Percentiles rank a stretch among this genome's conserved stretches.
These are phyloP conservation scores for Beauveria brongniartii DNA, from an alignment of 2,329 filamentous ascomycete species.

Conservation along the genomic window DNA sequence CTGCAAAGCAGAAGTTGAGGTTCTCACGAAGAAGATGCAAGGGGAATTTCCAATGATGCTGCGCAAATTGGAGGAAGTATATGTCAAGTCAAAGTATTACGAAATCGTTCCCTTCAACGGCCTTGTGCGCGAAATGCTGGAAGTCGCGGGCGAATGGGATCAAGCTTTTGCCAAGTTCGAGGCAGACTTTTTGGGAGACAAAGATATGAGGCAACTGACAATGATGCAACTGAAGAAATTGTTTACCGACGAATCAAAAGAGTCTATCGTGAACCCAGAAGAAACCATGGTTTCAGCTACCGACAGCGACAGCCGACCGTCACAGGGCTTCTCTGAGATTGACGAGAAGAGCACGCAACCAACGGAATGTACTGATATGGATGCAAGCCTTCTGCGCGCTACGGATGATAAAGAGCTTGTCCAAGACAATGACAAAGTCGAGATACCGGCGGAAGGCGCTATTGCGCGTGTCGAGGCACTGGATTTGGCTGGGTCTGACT, in stretches of 20 bases:
- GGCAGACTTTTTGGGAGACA: slow-evolving; percentile 88
- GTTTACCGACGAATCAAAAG: slow-evolving; percentile 82
- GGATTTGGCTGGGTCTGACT: slow-evolving; percentile 37
- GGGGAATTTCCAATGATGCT: slow-evolving; percentile 73
- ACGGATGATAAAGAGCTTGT: slow-evolving; percentile 23
- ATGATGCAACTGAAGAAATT: slow-evolving; percentile 90
- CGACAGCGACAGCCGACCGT: slow-evolving; percentile 40
- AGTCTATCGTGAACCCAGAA: slow-evolving; percentile 63
- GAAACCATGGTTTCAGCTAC: slow-evolving; percentile 44
- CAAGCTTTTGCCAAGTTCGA: slow-evolving; percentile 85
- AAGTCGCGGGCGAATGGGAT: slow-evolving; percentile 92
- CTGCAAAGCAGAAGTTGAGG: slow-evolving; percentile 75
- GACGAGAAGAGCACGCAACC: slow-evolving; percentile 40
- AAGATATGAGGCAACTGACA: slow-evolving; percentile 87
- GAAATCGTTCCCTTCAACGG: slow-evolving; percentile 91
- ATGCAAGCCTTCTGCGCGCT: slow-evolving; percentile 15
- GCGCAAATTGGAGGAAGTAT: slow-evolving; percentile 76
- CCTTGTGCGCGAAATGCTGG: slow-evolving; percentile 81
- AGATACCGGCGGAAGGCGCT: slow-evolving; percentile 24
- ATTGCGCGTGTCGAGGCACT: slow-evolving; percentile 41
- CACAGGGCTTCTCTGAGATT: slow-evolving; percentile 36
- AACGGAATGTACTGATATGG: slow-evolving; percentile 28
- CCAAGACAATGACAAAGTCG: slow-evolving; percentile 19
- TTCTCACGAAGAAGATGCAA: slow-evolving; percentile 66
- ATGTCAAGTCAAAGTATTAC: slow-evolving; percentile 91